A percentile compares a stretch with the other conserved stretches of the same genome.
phyloP scores from a whole-genome alignment of 306 rosid genomes.

The Pyrus bretschneideri region DNA sequence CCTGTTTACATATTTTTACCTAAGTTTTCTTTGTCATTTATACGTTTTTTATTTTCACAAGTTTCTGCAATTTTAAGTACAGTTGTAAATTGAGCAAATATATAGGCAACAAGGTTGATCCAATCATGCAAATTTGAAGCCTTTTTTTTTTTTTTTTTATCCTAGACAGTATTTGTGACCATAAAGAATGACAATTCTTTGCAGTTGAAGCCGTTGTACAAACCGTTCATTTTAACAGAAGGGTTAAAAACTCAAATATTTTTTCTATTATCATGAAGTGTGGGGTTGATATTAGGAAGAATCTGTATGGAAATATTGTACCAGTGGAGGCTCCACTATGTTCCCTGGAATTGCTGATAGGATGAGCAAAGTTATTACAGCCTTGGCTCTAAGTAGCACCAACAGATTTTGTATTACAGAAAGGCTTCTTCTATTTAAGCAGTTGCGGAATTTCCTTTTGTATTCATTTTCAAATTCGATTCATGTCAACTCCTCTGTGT shows the following conservation, averaged over 20 bases:
- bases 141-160: not conserved
- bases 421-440: slow-evolving; percentile 40
- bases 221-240: too few species aligned
- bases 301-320: too few species aligned
- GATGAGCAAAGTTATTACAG: too few species aligned
- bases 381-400: too few species aligned
- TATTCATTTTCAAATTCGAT: slow-evolving; percentile 25
- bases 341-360: too few species aligned
- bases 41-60: too few species aligned
- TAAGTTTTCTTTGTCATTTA: too few species aligned
- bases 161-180: not conserved
- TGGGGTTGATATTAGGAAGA: too few species aligned
- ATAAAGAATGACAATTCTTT: not conserved
- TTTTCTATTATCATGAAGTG: too few species aligned
- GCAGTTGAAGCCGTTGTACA: not conserved
- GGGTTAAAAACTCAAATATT: too few species aligned
- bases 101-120: not conserved
- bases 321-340: too few species aligned
- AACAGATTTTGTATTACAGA: slow-evolving; percentile 35
- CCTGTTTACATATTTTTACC: too few species aligned
- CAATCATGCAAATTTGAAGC: not conserved
- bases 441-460: slow-evolving; percentile 33
- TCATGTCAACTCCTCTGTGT: slow-evolving; percentile 38
- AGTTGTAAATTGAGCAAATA: not conserved
- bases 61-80: not conserved